Conservation (phyloP, 768 basidiomycete genomes). For the Postia placenta region DNA sequence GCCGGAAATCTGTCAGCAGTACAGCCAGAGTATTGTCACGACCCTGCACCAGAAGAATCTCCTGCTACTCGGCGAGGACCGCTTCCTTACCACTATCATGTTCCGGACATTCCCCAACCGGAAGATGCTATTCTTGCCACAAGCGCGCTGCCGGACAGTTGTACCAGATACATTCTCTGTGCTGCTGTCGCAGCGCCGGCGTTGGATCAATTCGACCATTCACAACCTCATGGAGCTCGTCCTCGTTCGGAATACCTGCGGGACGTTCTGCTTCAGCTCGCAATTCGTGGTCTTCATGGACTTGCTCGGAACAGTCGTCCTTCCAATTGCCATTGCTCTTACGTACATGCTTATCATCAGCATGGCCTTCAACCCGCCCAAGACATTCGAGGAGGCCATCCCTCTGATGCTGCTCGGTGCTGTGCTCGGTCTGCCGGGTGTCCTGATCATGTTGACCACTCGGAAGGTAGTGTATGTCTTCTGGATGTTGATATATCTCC, state of each 20-base stretch:
- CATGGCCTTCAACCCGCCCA: slow-evolving; percentile 76
- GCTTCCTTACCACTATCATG: slow-evolving; percentile 95
- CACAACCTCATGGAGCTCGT: slow-evolving; percentile 99
- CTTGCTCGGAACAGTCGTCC: slow-evolving; percentile 82
- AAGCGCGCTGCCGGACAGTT: slow-evolving; percentile 91
- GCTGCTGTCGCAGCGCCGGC: slow-evolving; percentile 91
- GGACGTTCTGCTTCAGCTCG: slow-evolving; percentile 99
- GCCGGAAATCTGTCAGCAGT: slow-evolving; percentile 95
- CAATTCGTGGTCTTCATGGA: slow-evolving; percentile 99
- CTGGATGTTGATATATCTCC: slow-evolving; percentile 96
- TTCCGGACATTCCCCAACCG: slow-evolving; percentile 95
- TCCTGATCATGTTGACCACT: slow-evolving; percentile 92
- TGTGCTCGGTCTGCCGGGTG: slow-evolving; percentile 88
- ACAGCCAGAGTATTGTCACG: slow-evolving; percentile 89
- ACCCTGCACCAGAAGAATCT: slow-evolving; percentile 98
- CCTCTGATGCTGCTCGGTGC: slow-evolving; percentile 84
- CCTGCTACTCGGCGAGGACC: slow-evolving; percentile 94
- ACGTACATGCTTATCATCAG: slow-evolving; percentile 86
- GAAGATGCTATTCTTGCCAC: slow-evolving; percentile 99
- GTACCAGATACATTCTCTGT: slow-evolving; percentile 94
- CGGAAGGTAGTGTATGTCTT: slow-evolving; percentile 92
- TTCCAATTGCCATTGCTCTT: slow-evolving; percentile 88
- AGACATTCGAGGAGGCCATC: slow-evolving; percentile 86
- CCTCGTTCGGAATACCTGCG: slow-evolving; percentile 92
- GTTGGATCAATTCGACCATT: slow-evolving; percentile 99